Evolutionary conservation across 1,284 basidiomycete genomes (phyloP), one percentile per base, ranked within the genome.

Genomic region (Lentinula novae-zelandiae): DNA sequence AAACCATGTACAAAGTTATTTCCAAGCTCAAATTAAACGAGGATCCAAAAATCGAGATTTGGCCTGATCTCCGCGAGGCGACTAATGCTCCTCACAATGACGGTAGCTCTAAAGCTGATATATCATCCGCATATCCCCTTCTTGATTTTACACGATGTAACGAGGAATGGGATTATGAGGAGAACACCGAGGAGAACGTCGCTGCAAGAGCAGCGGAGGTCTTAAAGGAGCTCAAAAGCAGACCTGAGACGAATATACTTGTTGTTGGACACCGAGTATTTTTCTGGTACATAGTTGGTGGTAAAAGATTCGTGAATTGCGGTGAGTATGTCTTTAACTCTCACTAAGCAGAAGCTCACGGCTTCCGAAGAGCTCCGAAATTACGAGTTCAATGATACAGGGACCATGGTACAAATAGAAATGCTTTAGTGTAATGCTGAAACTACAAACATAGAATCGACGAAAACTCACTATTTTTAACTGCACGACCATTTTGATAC

Each of bases 21-120:
- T 49, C 54, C 33, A 52, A 55, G n/a, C 57, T 65, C 22, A 5
- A 51, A 12, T 15, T 44, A 6, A 13, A 34, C 20, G n/a, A n/a
- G 8, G 52, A 12, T 17, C 40, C 40, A 15, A 44, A 15, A 12
- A 20, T 64, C 27, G 60, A 62, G 17, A 64, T 65, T 22, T 65
- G 64, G 64, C 64, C 64, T 8, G 57, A 65, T 22, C 40, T 64
- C n/a, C 62, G 64, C 1, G 64, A 65, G 40, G 63, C 64, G 10
- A 62, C 63, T 53, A 63, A 64, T 27, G 64, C 64, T 10, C 54
- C 62, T 36, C 62, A 63, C 60, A 65, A 65, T 54, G 42, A 57
- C 44, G 64, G 64, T 33, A 60, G 63, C 6, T 50, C 62, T 2
- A 59, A 58, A 31, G 17, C 62, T 17, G 40, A 49, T 44, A 39